Conservation (phyloP, 2,329 filamentous ascomycete species). For the Trichoderma koningiopsis region DNA sequence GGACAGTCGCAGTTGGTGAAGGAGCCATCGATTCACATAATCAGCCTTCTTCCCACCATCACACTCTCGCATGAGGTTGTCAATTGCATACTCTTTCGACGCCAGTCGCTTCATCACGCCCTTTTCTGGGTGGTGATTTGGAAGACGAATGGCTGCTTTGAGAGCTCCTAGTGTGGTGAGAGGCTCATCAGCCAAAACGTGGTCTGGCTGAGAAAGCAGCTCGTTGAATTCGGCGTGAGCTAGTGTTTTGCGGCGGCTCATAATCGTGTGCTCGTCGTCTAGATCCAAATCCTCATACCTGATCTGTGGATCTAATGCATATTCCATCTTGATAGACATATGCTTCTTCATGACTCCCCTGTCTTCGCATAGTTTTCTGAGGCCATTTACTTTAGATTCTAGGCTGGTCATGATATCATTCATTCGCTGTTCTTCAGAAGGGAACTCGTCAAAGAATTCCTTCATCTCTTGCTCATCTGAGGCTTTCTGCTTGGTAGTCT, state of each 20-base stretch:
- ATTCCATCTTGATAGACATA: slow-evolving; percentile 43
- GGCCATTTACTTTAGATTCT: slow-evolving; percentile 37
- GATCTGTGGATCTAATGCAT: slow-evolving; percentile 43
- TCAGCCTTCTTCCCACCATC: slow-evolving; percentile 45
- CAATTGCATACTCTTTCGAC: slow-evolving; percentile 53
- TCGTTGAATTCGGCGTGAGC: slow-evolving; percentile 47
- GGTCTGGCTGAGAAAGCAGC: slow-evolving; percentile 52
- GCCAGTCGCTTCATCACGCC: slow-evolving; percentile 43
- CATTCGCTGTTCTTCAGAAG: slow-evolving; percentile 40
- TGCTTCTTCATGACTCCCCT: slow-evolving; percentile 48
- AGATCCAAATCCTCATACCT: slow-evolving; percentile 48
- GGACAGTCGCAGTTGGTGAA: slow-evolving; percentile 53
- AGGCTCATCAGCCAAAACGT: slow-evolving; percentile 45
- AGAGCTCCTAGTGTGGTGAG: slow-evolving; percentile 47
- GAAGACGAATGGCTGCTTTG: slow-evolving; percentile 42
- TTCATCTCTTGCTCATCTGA: slow-evolving; percentile 45
- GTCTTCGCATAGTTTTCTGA: slow-evolving; percentile 46
- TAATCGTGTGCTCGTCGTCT: slow-evolving; percentile 34
- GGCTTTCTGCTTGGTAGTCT: slow-evolving; percentile 34
- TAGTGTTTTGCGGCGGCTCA: slow-evolving; percentile 35
- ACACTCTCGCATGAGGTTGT: slow-evolving; percentile 44
- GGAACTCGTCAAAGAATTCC: slow-evolving; percentile 50
- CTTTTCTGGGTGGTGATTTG: slow-evolving; percentile 40
- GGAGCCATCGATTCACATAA: slow-evolving; percentile 54
- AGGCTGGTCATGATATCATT: slow-evolving; percentile 39